phyloP scores from a whole-genome alignment of 148 eudicot species.

The Chenopodium suecicum region DNA sequence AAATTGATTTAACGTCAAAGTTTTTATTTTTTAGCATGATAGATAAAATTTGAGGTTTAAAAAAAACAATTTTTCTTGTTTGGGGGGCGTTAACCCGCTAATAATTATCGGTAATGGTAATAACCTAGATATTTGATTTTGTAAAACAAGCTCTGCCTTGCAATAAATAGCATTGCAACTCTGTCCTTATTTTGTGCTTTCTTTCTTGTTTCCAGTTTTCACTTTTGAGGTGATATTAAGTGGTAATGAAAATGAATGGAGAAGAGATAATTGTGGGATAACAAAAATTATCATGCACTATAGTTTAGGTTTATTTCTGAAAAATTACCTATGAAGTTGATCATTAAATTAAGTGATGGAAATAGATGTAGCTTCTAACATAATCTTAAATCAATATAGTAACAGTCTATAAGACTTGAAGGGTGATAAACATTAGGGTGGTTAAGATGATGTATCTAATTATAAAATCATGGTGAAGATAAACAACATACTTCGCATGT shows the following conservation, averaged over 20 bases:
- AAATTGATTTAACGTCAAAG: background rate
- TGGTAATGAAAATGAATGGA: background rate
- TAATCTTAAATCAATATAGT: background rate
- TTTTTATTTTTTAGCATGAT: background rate
- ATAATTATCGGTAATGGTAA: too few species aligned
- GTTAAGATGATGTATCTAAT: background rate
- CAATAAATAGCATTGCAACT: background rate
- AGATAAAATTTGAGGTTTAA: background rate
- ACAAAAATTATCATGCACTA: background rate
- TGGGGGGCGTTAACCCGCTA: background rate
- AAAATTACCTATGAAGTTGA: background rate
- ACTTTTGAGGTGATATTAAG: background rate
- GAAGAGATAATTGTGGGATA: background rate
- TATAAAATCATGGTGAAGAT: background rate
- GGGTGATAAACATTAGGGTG: background rate
- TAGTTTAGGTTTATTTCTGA: background rate
- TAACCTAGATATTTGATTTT: too few species aligned
- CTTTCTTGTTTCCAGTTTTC: background rate
- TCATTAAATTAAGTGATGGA: background rate
- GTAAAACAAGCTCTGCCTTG: background rate
- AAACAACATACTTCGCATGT: background rate
- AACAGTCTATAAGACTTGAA: background rate
- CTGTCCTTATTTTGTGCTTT: background rate
- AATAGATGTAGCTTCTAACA: background rate
- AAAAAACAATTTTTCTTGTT: background rate